A percentile compares a stretch with the other conserved stretches of the same genome.
These are phyloP conservation scores for Pestalotiopsis sp. DNA, from an alignment of 2,329 filamentous ascomycete species.

Conservation along the genomic window DNA sequence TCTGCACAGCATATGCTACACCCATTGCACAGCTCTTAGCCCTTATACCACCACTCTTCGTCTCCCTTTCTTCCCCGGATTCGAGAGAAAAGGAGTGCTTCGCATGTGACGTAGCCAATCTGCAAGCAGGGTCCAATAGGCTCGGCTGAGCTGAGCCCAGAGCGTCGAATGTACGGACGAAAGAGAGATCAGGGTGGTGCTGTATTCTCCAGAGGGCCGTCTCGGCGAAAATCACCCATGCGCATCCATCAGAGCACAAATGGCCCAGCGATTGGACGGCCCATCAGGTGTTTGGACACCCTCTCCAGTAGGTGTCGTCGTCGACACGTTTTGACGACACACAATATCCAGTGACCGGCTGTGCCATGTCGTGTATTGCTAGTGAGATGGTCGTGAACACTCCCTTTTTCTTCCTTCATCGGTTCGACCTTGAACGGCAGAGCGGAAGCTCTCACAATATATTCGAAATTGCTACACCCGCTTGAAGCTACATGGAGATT, in stretches of 20 bases:
- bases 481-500: not conserved
- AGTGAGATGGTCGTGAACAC: not conserved
- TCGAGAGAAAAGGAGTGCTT: not conserved
- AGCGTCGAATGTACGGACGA: not conserved
- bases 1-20: not conserved
- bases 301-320: not conserved
- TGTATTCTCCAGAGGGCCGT: not conserved
- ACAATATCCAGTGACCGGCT: not conserved
- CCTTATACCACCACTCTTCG: not conserved
- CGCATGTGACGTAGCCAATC: not conserved
- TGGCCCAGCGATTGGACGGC: not conserved
- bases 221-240: not conserved
- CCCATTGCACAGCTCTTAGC: not conserved
- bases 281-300: not conserved
- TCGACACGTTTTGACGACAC: not conserved
- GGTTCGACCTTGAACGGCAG: not conserved
- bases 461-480: not conserved
- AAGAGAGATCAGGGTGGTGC: not conserved
- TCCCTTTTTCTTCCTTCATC: not conserved
- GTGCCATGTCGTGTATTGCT: not conserved
- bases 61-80: not conserved
- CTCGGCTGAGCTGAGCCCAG: not conserved
- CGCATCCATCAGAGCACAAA: not conserved
- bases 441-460: not conserved
- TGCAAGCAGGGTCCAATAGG: slow-evolving; percentile 7